Evolutionary conservation across 768 basidiomycete genomes (phyloP).

Genomic region (Boletus insuetus): DNA sequence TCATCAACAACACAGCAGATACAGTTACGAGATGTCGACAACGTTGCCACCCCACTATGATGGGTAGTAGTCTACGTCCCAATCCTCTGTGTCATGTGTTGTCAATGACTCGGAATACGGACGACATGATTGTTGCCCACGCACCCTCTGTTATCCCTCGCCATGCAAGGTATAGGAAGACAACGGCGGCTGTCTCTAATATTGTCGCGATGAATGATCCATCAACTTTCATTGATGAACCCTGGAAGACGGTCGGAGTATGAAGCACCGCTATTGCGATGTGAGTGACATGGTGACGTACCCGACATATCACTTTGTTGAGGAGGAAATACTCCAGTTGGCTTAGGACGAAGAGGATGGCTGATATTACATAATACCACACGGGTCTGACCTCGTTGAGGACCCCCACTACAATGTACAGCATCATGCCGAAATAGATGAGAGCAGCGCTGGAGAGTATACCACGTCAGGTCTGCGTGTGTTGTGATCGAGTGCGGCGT

Average conservation of each 20-base stretch:
- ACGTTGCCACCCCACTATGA: conserved; percentile 21
- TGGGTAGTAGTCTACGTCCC: conserved; percentile 52
- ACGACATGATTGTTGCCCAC: conserved; percentile 17
- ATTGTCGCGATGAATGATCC: conserved; percentile 85
- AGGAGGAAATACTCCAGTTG: conserved; percentile 86
- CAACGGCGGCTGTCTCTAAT: conserved; percentile 74
- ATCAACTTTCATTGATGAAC: conserved; percentile 69
- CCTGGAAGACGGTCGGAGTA: conserved; percentile 36
- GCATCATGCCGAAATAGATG: conserved; percentile 72
- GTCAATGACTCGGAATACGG: conserved; percentile 1
- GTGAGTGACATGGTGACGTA: conserved; percentile 31
- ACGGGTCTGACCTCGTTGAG: conserved; percentile 81
- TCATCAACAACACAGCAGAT: conserved; percentile 13
- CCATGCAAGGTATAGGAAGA: conserved; percentile 76
- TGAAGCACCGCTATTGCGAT: conserved; percentile 8
- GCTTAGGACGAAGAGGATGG: conserved; percentile 71
- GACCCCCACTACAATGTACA: conserved; percentile 72
- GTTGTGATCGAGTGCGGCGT: neutral
- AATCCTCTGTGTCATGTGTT: conserved; percentile 37
- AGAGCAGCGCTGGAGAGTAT: conserved; percentile 50
- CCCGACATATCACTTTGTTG: conserved; percentile 69
- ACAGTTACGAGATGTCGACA: conserved; percentile 6
- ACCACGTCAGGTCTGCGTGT: neutral
- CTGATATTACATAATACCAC: conserved; percentile 71
- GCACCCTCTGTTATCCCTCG: conserved; percentile 84